Evolutionary conservation across 768 basidiomycete genomes (phyloP).

Genomic region (Suillus clintonianus): DNA sequence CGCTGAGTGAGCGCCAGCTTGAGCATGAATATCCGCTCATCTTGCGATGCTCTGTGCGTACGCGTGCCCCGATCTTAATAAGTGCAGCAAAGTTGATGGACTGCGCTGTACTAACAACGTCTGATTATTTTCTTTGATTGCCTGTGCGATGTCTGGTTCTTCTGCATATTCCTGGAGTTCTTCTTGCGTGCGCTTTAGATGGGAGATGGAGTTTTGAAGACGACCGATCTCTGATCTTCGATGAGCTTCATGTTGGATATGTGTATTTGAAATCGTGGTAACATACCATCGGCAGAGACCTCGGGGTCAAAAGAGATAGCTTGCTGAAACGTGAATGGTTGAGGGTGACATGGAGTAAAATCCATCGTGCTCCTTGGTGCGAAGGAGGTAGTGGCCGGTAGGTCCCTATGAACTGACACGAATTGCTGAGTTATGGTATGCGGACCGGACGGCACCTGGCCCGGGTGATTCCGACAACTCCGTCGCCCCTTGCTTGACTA

Average conservation of each 20-base stretch:
- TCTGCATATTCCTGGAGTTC: constrained; percentile 49
- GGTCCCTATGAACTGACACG: not conserved
- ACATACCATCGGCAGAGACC: constrained; percentile 69
- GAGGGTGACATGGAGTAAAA: constrained; percentile 63
- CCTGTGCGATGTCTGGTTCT: constrained; percentile 61
- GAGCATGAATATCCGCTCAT: constrained; percentile 72
- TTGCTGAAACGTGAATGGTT: constrained; percentile 74
- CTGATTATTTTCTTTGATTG: constrained; percentile 67
- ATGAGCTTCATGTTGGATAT: not conserved
- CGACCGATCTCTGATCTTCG: constrained; percentile 65
- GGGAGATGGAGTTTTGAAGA: constrained; percentile 68
- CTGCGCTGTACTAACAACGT: constrained; percentile 51
- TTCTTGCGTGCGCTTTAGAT: constrained; percentile 62
- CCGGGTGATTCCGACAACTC: too few species aligned
- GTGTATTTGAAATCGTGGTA: constrained; percentile 1
- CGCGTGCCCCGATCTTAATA: constrained; percentile 11
- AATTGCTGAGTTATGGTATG: too few species aligned
- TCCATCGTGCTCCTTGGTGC: constrained; percentile 46
- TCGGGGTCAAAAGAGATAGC: constrained; percentile 65
- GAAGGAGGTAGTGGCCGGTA: not conserved
- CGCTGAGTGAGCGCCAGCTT: constrained; percentile 65
- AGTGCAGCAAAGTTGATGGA: constrained; percentile 7
- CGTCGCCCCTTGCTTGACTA: too few species aligned
- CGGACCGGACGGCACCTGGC: too few species aligned
- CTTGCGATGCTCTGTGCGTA: constrained; percentile 65